Percentiles rank a stretch among this genome's conserved stretches.
Conservation (phyloP, 495 filamentous ascomycete genomes). For the Penicillium dipodomyicola region DNA sequence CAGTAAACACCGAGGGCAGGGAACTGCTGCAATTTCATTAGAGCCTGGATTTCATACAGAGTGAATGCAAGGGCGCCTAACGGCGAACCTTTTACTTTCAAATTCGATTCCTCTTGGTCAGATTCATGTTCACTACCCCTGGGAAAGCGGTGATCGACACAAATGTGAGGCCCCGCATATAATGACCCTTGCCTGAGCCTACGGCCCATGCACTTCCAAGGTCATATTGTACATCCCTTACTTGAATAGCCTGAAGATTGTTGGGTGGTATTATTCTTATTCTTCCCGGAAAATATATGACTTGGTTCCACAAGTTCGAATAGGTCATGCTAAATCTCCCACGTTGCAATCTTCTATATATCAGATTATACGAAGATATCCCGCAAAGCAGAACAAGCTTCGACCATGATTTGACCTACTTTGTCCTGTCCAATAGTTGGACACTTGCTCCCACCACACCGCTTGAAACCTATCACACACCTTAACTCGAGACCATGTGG, state of each 20-base stretch:
- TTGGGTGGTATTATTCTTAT: neutral
- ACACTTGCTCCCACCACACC: neutral
- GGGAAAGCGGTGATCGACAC: conserved; percentile 4
- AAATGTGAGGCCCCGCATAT: conserved; percentile 5
- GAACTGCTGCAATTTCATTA: neutral
- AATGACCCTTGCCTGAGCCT: conserved; percentile 20
- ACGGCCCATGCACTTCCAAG: conserved; percentile 8
- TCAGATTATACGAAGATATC: neutral
- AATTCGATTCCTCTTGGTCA: neutral
- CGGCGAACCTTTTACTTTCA: neutral
- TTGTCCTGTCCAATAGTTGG: conserved; percentile 5
- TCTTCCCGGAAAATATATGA: neutral
- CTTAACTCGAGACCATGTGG: conserved; percentile 19
- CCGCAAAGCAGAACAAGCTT: neutral
- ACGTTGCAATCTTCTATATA: neutral
- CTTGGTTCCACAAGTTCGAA: neutral
- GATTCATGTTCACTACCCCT: neutral
- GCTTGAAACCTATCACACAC: neutral
- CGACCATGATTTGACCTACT: neutral
- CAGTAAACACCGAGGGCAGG: neutral
- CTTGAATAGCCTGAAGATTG: conserved; percentile 1
- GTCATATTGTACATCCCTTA: conserved; percentile 15
- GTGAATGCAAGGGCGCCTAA: neutral
- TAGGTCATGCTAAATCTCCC: neutral
- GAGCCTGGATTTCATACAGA: neutral